A percentile compares a stretch with the other conserved stretches of the same genome.
Conservation (phyloP, 192 early-diverging fungal species). For the Rhizophagus clarus region DNA sequence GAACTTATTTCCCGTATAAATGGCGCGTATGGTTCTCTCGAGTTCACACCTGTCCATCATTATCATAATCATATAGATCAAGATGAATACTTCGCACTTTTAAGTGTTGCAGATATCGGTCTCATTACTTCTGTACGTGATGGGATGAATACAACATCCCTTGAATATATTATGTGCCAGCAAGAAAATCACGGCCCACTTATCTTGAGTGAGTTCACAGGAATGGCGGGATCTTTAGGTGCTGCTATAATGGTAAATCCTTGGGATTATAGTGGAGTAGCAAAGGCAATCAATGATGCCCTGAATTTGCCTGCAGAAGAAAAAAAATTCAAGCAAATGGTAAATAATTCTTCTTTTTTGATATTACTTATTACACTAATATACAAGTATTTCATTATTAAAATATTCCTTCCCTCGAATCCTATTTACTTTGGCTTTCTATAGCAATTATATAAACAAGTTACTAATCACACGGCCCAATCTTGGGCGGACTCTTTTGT, state of each 20-base stretch:
- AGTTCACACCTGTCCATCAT: conserved; percentile 93
- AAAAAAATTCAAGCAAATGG: conserved; percentile 58
- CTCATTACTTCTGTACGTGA: conserved; percentile 92
- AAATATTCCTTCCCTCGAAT: no score
- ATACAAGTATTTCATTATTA: background rate
- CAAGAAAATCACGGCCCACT: conserved; percentile 82
- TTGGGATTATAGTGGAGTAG: conserved; percentile 84
- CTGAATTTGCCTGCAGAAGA: conserved; percentile 68
- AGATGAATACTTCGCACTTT: conserved; percentile 94
- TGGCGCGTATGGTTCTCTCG: conserved; percentile 90
- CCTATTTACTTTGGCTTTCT: no score
- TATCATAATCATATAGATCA: conserved; percentile 90
- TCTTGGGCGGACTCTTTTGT: conserved; percentile 88
- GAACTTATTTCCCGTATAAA: conserved; percentile 95
- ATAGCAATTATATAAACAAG: conserved; percentile 77
- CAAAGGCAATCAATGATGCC: conserved; percentile 74
- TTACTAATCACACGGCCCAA: conserved; percentile 78
- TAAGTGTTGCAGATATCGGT: conserved; percentile 91
- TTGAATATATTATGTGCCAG: conserved; percentile 94
- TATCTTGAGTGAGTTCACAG: conserved; percentile 96
- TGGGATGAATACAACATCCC: conserved; percentile 96
- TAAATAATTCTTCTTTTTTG: conserved; percentile 30
- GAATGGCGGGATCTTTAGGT: conserved; percentile 82
- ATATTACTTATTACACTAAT: background rate
- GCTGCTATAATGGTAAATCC: conserved; percentile 86